Evolutionary conservation across 2,329 filamentous ascomycete genomes (phyloP).

Genomic region (Aspergillus tanneri): DNA sequence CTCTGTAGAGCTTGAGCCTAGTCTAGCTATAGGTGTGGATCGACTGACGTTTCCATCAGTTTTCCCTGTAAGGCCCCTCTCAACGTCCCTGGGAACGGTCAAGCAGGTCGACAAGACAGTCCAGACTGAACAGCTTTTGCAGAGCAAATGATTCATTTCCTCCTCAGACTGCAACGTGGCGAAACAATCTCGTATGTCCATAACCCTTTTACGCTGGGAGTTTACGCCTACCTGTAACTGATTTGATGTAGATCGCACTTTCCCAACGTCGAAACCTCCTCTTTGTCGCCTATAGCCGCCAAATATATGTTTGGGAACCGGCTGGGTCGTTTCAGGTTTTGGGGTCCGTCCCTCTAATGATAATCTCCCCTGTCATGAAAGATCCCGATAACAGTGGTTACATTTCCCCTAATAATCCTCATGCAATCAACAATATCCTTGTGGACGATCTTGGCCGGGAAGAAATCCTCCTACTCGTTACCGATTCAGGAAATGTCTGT

Average conservation of each 20-base stretch:
- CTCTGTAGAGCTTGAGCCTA: neutral
- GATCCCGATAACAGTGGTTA: conserved; percentile 50
- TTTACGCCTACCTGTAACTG: neutral
- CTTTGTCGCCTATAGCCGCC: conserved; percentile 43
- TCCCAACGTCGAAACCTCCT: conserved; percentile 50
- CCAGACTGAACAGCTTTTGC: neutral
- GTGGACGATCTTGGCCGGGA: conserved; percentile 67
- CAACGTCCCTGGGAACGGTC: too few species aligned
- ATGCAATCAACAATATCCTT: conserved; percentile 68
- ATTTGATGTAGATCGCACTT: conserved; percentile 38
- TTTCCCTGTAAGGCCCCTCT: conserved; percentile 14
- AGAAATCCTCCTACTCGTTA: conserved; percentile 67
- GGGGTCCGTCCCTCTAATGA: conserved; percentile 39
- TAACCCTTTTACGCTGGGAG: neutral
- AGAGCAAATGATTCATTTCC: conserved; percentile 30
- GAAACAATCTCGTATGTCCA: conserved; percentile 43
- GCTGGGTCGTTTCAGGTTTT: conserved; percentile 42
- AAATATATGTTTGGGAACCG: conserved; percentile 48
- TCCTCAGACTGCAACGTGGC: conserved; percentile 41
- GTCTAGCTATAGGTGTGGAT: neutral
- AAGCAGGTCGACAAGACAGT: neutral
- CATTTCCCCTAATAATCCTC: conserved; percentile 53
- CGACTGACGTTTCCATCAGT: conserved; percentile 18
- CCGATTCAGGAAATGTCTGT: conserved; percentile 73
- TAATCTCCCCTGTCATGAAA: conserved; percentile 44